These are phyloP conservation scores for Protomyces lactucae-debilis DNA, from an alignment of 1,139 yeast species.

Conservation along the genomic window DNA sequence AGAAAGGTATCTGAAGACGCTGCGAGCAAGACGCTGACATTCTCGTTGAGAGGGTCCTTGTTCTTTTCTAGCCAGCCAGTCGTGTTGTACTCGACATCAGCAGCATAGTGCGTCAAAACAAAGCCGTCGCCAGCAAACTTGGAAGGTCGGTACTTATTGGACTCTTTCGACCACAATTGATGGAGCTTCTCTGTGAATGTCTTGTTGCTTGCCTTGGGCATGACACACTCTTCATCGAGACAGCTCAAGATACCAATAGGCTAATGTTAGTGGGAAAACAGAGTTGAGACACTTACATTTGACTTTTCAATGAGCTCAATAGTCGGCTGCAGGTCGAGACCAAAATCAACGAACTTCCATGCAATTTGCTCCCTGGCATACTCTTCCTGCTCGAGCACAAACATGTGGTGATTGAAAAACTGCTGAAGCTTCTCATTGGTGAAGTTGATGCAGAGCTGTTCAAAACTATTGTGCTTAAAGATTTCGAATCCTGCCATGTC, in stretches of 20 bases:
- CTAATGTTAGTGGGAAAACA: conserved; percentile 7
- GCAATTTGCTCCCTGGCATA: conserved; percentile 87
- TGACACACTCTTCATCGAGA: conserved; percentile 90
- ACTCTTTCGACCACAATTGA: conserved; percentile 55
- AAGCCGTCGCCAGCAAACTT: conserved; percentile 59
- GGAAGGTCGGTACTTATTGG: conserved; percentile 56
- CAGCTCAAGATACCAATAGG: conserved; percentile 87
- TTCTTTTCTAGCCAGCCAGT: conserved; percentile 94
- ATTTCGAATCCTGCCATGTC: conserved; percentile 99
- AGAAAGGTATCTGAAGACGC: conserved; percentile 55
- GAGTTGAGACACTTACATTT: conserved; percentile 32
- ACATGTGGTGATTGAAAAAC: conserved; percentile 96
- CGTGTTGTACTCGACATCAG: conserved; percentile 84
- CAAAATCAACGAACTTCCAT: conserved; percentile 96
- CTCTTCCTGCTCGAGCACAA: conserved; percentile 93
- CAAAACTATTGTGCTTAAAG: conserved; percentile 84
- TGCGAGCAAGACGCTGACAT: conserved; percentile 55
- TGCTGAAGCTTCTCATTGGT: conserved; percentile 96
- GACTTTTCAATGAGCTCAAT: conserved; percentile 80
- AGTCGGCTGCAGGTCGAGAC: conserved; percentile 92
- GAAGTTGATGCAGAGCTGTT: conserved; percentile 92
- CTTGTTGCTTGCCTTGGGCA: conserved; percentile 82
- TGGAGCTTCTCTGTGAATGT: conserved; percentile 78
- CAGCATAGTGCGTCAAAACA: conserved; percentile 87
- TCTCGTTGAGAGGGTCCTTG: conserved; percentile 85